Percentiles rank a stretch among this genome's conserved stretches.
Conservation (phyloP, 805 yeast genomes). For the Cyberlindnera saturnus region DNA sequence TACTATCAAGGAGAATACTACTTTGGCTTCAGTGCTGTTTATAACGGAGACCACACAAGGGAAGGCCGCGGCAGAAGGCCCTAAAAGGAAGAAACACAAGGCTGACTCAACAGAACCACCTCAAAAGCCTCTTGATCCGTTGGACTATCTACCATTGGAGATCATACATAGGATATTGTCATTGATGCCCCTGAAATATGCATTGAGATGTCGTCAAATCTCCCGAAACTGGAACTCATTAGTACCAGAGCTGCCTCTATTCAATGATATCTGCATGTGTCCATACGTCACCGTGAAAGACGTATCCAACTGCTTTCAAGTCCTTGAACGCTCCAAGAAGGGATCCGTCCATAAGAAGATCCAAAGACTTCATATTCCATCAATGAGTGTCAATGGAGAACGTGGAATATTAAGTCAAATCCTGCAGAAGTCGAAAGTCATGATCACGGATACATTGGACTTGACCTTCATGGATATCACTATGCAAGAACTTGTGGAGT, state of each 20-base stretch:
- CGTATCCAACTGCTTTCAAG: conserved; percentile 12
- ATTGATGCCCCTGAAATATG: conserved; percentile 1
- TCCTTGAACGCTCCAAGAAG: conserved; percentile 8
- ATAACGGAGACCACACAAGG: neutral
- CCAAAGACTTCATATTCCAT: conserved; percentile 6
- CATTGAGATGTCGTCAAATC: conserved; percentile 9
- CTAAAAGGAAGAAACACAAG: neutral
- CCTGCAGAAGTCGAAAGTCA: conserved; percentile 3
- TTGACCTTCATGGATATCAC: conserved; percentile 11
- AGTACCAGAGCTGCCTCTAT: conserved; percentile 11
- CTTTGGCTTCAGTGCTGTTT: no score
- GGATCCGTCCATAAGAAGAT: conserved; percentile 4
- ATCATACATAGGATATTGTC: conserved; percentile 4
- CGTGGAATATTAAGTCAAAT: conserved; percentile 10
- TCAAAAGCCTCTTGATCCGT: conserved; percentile 3
- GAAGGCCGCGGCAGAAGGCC: neutral
- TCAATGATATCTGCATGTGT: conserved; percentile 9
- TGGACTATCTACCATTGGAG: conserved; percentile 7
- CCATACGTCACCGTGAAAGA: conserved; percentile 11
- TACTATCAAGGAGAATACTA: neutral
- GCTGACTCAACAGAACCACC: no score
- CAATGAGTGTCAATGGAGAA: conserved; percentile 19
- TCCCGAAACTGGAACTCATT: conserved; percentile 14
- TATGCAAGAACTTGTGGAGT: conserved; percentile 13
- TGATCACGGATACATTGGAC: conserved; percentile 9